Evolutionary conservation across 495 filamentous ascomycete genomes (phyloP), one percentile per base, ranked within the genome.

Genomic region (Aspergillus nidulans): DNA sequence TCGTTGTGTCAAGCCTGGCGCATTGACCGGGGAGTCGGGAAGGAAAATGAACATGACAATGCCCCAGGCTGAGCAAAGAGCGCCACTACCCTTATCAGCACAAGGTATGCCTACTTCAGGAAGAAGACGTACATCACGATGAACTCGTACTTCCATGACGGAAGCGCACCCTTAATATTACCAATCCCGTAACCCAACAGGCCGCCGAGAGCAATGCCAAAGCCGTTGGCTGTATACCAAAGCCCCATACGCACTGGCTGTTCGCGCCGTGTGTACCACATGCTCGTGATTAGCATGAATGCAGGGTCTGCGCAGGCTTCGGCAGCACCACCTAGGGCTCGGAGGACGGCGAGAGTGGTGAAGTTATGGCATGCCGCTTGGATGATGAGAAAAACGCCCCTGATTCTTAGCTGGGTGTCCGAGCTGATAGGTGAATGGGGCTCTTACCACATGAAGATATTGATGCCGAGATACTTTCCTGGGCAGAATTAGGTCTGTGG

Each of bases 11-110:
- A 86, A 77, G 38, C 83, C 83, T 32, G 75, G 78, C 5, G 84
- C 82, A 0, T 77, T 79, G 62, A 86, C 79, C 0, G 84, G 84
- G 2, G 82, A 82, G 58, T 85, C 83, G 0, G 84, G 84, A 55
- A 87, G 82, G 59, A 81, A 71, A 30, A 81, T 74, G 55, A 81
- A 79, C 56, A 78, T 76, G 30, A 85, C 76, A 32, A 85, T 64
- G 12, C 81, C 83, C 70, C 81, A 85, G 16, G 71, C 12, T 16
- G 78, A 68, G 20, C 81, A 85, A 20, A 85, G 69, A 26, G 80
- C 70, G 15, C 82, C 81, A 63, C 69, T 71, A 34, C 26, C 30
- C 3, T 20, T 32, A 26, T 48, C 16, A 48, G 25, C 6, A 32
- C 25, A 26, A 10, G 18, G 18, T 44, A 18, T 12, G 23, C 4